phyloP scores from a whole-genome alignment of 2,329 filamentous ascomycete genomes.

The Ophiocordyceps camponoti-saundersi region DNA sequence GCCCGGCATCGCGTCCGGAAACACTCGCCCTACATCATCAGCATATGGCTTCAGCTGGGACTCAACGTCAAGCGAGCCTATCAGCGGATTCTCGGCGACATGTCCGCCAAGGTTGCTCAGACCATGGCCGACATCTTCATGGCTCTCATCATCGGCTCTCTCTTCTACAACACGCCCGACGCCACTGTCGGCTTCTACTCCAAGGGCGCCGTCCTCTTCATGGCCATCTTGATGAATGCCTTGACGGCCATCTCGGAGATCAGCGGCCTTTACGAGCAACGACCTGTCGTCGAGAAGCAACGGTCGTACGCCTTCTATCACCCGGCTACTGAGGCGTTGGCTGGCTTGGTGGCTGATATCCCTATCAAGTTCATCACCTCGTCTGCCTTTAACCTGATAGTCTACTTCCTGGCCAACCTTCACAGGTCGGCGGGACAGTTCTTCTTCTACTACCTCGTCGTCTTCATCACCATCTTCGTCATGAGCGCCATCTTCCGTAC shows the following conservation, averaged over 20 bases:
- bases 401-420: slow-evolving; percentile 40
- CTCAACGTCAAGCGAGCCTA: slow-evolving; percentile 33
- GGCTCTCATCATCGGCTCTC: slow-evolving; percentile 42
- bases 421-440: slow-evolving; percentile 46
- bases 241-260: slow-evolving; percentile 40
- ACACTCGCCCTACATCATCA: slow-evolving; percentile 41
- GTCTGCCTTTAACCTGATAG: slow-evolving; percentile 32
- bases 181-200: slow-evolving; percentile 34
- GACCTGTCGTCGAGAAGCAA: slow-evolving; percentile 32
- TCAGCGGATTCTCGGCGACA: slow-evolving; percentile 34
- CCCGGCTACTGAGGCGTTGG: slow-evolving; percentile 33
- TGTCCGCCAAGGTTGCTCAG: slow-evolving; percentile 26
- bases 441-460: slow-evolving; percentile 61
- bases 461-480: slow-evolving; percentile 48
- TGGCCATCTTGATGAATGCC: slow-evolving; percentile 42
- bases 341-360: slow-evolving; percentile 35
- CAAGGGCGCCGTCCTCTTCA: slow-evolving; percentile 40
- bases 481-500: slow-evolving; percentile 67
- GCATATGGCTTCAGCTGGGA: slow-evolving; percentile 32
- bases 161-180: slow-evolving; percentile 36
- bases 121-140: slow-evolving; percentile 33
- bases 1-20: slow-evolving; percentile 30
- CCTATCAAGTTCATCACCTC: slow-evolving; percentile 38
- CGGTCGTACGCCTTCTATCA: slow-evolving; percentile 32
- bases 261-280: slow-evolving; percentile 22